Conservation (phyloP, 208 protist genomes). For the Blastocrithidia nonstop region DNA sequence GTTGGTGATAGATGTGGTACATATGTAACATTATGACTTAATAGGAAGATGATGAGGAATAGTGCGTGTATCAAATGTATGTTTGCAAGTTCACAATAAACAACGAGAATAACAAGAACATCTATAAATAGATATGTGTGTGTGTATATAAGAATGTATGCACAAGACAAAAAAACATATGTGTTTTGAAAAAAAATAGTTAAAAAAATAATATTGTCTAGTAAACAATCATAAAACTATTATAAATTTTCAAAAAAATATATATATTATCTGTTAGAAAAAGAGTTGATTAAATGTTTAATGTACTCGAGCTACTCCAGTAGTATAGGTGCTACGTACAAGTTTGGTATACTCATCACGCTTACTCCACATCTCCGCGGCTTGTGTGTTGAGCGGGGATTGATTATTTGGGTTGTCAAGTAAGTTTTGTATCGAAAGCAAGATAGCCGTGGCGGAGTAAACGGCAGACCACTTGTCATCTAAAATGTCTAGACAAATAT, state of each 20-base stretch:
- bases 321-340: conserved; percentile 31
- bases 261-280: conserved; percentile 1
- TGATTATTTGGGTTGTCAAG: conserved; percentile 93
- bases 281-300: conserved; percentile 1
- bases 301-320: conserved; percentile 3
- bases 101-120: too few species aligned
- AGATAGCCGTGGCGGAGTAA: conserved; percentile 87
- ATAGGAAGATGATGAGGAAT: too few species aligned
- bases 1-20: too few species aligned
- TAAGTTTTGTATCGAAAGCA: conserved; percentile 92
- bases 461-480: conserved; percentile 95
- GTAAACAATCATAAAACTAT: too few species aligned
- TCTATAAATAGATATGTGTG: neutral
- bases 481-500: conserved; percentile 95
- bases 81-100: too few species aligned
- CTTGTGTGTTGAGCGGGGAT: conserved; percentile 89
- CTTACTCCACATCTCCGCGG: conserved; percentile 85
- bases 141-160: neutral
- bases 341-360: conserved; percentile 38
- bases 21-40: too few species aligned
- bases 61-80: too few species aligned
- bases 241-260: too few species aligned
- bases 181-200: too few species aligned
- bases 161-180: neutral
- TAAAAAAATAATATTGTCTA: too few species aligned